Conservation (phyloP, 768 basidiomycete species). For the Royoungia palumana region DNA sequence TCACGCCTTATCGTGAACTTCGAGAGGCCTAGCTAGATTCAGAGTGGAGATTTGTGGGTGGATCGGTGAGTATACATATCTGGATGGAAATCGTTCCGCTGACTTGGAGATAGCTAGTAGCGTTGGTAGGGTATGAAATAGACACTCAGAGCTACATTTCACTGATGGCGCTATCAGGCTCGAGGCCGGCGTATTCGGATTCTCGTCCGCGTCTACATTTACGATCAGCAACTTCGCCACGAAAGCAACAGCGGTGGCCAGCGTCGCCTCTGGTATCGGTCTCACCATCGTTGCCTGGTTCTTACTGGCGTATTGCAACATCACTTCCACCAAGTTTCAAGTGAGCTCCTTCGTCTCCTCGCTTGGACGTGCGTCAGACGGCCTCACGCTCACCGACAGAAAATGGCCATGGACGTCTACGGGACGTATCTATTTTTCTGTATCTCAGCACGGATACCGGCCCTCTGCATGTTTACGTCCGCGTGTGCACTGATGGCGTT, state of each 20-base stretch:
- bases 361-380: rapidly evolving
- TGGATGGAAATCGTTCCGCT: neutral
- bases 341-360: slow-evolving; percentile 35
- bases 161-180: slow-evolving; percentile 26
- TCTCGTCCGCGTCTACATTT: slow-evolving; percentile 53
- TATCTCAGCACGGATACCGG: slow-evolving; percentile 61
- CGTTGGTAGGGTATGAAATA: slow-evolving; percentile 50
- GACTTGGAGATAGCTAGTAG: slow-evolving; percentile 44
- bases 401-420: slow-evolving; percentile 50
- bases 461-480: slow-evolving; percentile 56
- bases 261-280: slow-evolving; percentile 63
- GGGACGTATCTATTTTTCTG: slow-evolving; percentile 66
- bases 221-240: slow-evolving; percentile 44
- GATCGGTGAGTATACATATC: slow-evolving; percentile 40
- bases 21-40: slow-evolving; percentile 37
- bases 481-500: slow-evolving; percentile 58
- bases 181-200: slow-evolving; percentile 61
- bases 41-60: slow-evolving; percentile 69
- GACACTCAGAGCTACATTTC: neutral
- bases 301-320: slow-evolving; percentile 57
- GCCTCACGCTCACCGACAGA: slow-evolving; percentile 8
- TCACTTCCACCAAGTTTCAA: slow-evolving; percentile 48
- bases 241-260: slow-evolving; percentile 54
- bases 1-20: slow-evolving; percentile 58
- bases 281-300: slow-evolving; percentile 65